Evolutionary conservation across 1,284 basidiomycete species (phyloP), one percentile per base, ranked within the genome.

Genomic region (Ustilago cynodontis): DNA sequence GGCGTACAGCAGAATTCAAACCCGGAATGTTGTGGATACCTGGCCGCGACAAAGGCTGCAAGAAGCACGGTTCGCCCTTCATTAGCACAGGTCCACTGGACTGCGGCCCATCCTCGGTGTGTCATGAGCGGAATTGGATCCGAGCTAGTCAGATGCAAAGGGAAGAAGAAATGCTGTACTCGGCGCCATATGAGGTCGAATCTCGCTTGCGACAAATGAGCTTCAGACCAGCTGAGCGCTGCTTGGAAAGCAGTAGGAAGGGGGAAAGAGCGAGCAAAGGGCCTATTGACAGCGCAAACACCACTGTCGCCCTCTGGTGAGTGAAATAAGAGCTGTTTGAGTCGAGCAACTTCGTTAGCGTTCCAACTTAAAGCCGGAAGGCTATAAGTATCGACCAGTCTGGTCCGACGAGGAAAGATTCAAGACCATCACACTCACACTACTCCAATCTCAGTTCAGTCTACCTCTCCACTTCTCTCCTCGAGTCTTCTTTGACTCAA

Each of bases 311-410:
- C 31, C 6, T 33, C 31, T 11, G 31, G 31, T 33, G 5, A 11
- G 31, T 33, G 31, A 33, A 11, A 33, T 11, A 11, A 33, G 31
- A 11, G 31, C 5, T 43, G 41, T 7, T 7, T 43, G n/a, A n/a
- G 18, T 20, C 1, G 41, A 20, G 8, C 6, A 22, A 6, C 7
- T n/a, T 20, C 41, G 16, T 24, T 26, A 28, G 6, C 24, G 14
- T 5, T n/a, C n/a, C 41, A 20, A 13, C 18, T 31, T n/a, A 7
- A n/a, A 20, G 4, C 14, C 18, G 1, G 20, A 29, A 43, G 0
- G 60, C n/a, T 69, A 69, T 59, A 69, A 63, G 55, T 59, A 63
- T 24, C 55, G 24, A 39, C 41, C 43, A 33, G 2, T 11, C n/a
- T 39, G 24, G 45, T 20, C n/a, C 45, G 18, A 37, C 47, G 14